Evolutionary conservation across 176 grass and related monocot species (phyloP), one percentile per base, ranked within the genome.

Genomic region (Pharus latifolius): DNA sequence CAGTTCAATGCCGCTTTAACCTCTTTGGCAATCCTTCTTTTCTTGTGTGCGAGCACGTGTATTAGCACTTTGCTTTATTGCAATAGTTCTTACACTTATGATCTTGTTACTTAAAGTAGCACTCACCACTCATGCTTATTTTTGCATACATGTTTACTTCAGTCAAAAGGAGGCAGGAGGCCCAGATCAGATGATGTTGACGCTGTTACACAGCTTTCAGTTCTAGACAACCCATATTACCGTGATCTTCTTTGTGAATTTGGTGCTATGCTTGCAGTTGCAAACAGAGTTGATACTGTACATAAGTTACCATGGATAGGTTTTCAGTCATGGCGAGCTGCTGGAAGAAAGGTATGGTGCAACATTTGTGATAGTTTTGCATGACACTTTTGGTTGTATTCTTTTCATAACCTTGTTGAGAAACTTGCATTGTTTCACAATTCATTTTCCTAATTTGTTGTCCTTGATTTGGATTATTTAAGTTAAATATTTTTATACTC

Each of bases 231-330:
- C 63, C 47, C 73, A 62, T 87, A 90, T 65, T 92, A 85, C 56
- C 83, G 65, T 35, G 83, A 97, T 78, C 59, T 85, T 83, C 61
- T 97, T 58, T 92, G 93, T 78, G 93, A 97, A 80, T 76, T 92
- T 71, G 93, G 89, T 50, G 89, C 89, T 46, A 83, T 92, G 78
- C 82, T 97, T 86, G 81, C 93, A 13, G 69, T 97, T 70, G 86
- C 93, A 1, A 93, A 98, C 67, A 87, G 61, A 73, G 77, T 91
- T 38, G 94, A 98, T 83, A 82, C 47, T 65, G 67, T 98, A 48
- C 89, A 98, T 67, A 98, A 88, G 56, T 90, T 98, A 78, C 94
- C 94, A 34, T 98, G 94, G 94, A 93, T 98, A 58, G 95, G 95
- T 76, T 98, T 98, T 53, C 95, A 98, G 67, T 98, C 95, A 88